phyloP scores from a whole-genome alignment of 768 basidiomycete genomes.

The Strobilomyces echinocephalus region DNA sequence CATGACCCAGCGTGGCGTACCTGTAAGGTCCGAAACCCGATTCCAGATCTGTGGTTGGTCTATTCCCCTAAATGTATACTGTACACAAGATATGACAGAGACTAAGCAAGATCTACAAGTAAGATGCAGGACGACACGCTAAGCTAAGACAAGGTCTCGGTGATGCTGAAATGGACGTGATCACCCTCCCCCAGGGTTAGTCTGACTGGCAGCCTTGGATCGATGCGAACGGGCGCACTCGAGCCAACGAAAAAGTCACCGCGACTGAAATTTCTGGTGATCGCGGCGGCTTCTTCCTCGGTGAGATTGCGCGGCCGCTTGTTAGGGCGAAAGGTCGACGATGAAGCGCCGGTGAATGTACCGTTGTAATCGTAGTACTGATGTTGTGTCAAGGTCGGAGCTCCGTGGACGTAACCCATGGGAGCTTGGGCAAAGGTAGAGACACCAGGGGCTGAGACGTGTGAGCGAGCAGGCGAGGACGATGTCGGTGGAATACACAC shows the following conservation, averaged over 20 bases:
- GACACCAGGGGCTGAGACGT: constrained; percentile 29
- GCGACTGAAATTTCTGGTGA: constrained; percentile 75
- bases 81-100: constrained; percentile 18
- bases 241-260: constrained; percentile 81
- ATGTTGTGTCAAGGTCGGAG: constrained; percentile 51
- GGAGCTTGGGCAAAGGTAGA: constrained; percentile 36
- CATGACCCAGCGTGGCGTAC: too few relatives aligned
- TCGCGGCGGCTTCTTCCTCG: constrained; percentile 78
- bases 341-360: constrained; percentile 61
- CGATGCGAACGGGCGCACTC: constrained; percentile 78
- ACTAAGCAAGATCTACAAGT: constrained; percentile 16
- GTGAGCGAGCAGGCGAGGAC: constrained; percentile 6
- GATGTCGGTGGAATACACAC: constrained; percentile 12
- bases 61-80: constrained; percentile 8
- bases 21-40: too few relatives aligned
- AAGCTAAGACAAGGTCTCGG: constrained; percentile 45
- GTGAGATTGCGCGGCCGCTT: constrained; percentile 78
- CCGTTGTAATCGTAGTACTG: constrained; percentile 76
- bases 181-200: constrained; percentile 80
- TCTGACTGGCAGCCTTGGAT: constrained; percentile 73
- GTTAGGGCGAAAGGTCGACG: constrained; percentile 73
- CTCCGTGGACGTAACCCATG: constrained; percentile 35
- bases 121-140: constrained; percentile 16
- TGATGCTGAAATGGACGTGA: constrained; percentile 66
- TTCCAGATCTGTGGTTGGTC: too few relatives aligned